These are phyloP conservation scores for Basidiobolus meristosporus DNA, from an alignment of 371 early-diverging fungal species.

Conservation along the genomic window DNA sequence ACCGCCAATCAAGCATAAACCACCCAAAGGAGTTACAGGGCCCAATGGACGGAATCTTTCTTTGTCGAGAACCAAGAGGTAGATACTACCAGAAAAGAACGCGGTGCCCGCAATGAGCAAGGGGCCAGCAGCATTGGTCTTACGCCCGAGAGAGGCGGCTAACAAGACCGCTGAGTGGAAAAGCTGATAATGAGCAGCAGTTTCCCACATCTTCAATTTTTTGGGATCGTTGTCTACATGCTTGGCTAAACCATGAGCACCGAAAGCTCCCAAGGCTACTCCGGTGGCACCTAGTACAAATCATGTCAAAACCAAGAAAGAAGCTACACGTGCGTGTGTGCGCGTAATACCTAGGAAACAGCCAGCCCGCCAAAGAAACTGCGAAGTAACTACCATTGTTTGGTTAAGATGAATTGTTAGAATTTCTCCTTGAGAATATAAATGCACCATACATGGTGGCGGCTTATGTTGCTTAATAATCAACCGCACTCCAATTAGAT, in stretches of 20 bases:
- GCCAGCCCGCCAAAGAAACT: too few relatives aligned
- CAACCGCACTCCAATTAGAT: too few relatives aligned
- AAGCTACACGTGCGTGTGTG: too few relatives aligned
- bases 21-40: conserved; percentile 59
- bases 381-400: too few relatives aligned
- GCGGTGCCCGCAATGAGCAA: conserved; percentile 35
- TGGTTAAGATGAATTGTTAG: too few relatives aligned
- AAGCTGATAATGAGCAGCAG: conserved; percentile 46
- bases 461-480: too few relatives aligned
- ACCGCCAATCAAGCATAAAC: conserved; percentile 42
- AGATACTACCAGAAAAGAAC: conserved; percentile 47
- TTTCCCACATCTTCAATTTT: conserved; percentile 34
- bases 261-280: conserved; percentile 50
- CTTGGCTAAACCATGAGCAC: conserved; percentile 53
- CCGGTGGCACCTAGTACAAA: conserved; percentile 45
- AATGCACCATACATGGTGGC: too few relatives aligned
- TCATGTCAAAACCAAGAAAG: too few relatives aligned
- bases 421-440: too few relatives aligned
- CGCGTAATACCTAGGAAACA: too few relatives aligned
- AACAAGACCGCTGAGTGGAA: conserved; percentile 42
- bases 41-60: conserved; percentile 25
- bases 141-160: conserved; percentile 10
- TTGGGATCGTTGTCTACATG: conserved; percentile 29
- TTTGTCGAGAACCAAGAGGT: conserved; percentile 23
- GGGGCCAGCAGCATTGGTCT: conserved; percentile 16